Percentiles rank a stretch among this genome's conserved stretches.
These are phyloP conservation scores for Eremothecium sinecaudum DNA, from an alignment of 1,139 yeast species.

Conservation along the genomic window DNA sequence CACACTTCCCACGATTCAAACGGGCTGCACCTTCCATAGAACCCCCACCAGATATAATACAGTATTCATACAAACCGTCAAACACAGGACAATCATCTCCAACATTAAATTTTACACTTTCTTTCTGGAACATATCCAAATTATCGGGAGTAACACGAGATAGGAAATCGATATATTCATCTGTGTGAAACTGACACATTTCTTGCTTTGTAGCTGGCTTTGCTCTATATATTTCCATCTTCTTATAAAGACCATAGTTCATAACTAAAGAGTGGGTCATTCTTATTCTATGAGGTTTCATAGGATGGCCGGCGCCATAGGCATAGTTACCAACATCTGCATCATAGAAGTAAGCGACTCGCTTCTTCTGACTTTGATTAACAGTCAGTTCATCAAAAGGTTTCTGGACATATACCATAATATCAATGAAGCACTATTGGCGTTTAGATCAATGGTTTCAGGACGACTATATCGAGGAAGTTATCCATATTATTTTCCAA, in stretches of 20 bases:
- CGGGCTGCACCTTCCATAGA: constrained; percentile 97
- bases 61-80: constrained; percentile 91
- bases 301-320: constrained; percentile 96
- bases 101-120: constrained; percentile 88
- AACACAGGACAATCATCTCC: constrained; percentile 97
- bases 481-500: too few species aligned
- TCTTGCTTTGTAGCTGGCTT: constrained; percentile 98
- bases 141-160: constrained; percentile 93
- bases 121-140: constrained; percentile 81
- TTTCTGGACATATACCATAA: constrained; percentile 36
- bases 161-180: constrained; percentile 89
- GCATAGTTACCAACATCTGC: constrained; percentile 96
- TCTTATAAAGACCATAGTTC: constrained; percentile 94
- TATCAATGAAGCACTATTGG: neutral
- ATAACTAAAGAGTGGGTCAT: constrained; percentile 95
- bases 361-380: constrained; percentile 48
- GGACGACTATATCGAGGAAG: too few species aligned
- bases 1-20: constrained; percentile 85
- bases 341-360: constrained; percentile 59
- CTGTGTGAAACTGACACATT: constrained; percentile 97
- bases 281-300: constrained; percentile 97
- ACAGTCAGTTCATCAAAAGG: constrained; percentile 55
- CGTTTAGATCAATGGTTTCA: too few species aligned
- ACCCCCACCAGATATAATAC: constrained; percentile 93
- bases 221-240: constrained; percentile 94